Evolutionary conservation across 495 filamentous ascomycete genomes (phyloP), one percentile per base, ranked within the genome.

Genomic region (Lasiosphaeria hispida): DNA sequence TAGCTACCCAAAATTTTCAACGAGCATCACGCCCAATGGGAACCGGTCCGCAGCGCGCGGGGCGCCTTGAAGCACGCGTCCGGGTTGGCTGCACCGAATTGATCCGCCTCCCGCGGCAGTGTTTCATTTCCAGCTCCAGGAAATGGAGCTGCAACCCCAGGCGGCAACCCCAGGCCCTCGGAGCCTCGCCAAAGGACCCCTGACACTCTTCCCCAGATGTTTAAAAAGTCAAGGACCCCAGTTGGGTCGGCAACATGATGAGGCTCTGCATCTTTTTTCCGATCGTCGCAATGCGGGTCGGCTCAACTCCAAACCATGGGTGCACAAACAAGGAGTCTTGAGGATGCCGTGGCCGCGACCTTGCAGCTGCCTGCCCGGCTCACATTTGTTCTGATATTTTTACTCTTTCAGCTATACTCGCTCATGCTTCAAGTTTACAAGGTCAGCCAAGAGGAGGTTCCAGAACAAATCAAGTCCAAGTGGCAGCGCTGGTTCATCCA

Each of bases 381-480:
- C 8, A 48, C 44, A 13, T 48, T 48, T 48, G 44, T 48, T 14
- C 10, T 48, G 44, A 30, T 48, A 30, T 23, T 48, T 48, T 19
- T 48, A 19, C 15, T 48, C 13, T 18, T 48, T 18, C 44, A 48
- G 44, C 10, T 48, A 5, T 48, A 48, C 44, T 48, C 44, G 44
- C 19, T 48, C 13, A 7, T 13, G 5, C 44, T 48, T 7, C 5
- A 11, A 13, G 44, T 48, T 18, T 48, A 48, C 44, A 48, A 48
- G 18, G 44, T 48, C 44, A 48, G 44, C 44, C 44, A 48, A 6
- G 44, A 48, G 44, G 17, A 30, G 7, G 30, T 48, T 13, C 8
- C 44, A 9, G 44, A 9, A 9, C 5, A 48, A 13, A 48, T 48
- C 44, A 48, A 48, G 15, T 48, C 44, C 15, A 4, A 3, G 44